These are phyloP conservation scores for Colletotrichum falcatum DNA, from an alignment of 2,329 filamentous ascomycete genomes.

Conservation along the genomic window DNA sequence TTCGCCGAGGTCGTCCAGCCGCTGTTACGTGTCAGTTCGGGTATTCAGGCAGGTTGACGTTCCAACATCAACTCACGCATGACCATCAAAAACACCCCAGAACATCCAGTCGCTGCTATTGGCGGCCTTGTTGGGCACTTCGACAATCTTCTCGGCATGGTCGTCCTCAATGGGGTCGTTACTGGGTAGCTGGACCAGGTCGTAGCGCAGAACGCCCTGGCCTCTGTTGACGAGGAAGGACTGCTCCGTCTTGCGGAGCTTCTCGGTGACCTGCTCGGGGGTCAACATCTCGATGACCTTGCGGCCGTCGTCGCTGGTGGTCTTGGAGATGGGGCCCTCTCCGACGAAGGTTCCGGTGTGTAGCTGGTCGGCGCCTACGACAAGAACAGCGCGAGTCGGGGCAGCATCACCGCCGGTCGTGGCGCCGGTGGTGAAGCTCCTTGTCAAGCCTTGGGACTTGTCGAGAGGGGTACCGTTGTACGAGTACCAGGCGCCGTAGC, in stretches of 20 bases:
- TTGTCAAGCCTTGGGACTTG: constrained; percentile 51
- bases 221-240: constrained; percentile 92
- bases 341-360: constrained; percentile 89
- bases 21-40: constrained; percentile 57
- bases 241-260: constrained; percentile 88
- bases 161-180: constrained; percentile 99
- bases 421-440: constrained; percentile 56
- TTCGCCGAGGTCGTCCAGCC: constrained; percentile 99
- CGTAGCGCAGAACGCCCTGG: constrained; percentile 92
- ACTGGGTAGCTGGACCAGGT: constrained; percentile 92
- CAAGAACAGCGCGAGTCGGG: constrained; percentile 76
- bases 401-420: constrained; percentile 52
- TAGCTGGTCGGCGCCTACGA: constrained; percentile 91
- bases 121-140: constrained; percentile 74
- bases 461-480: constrained; percentile 64
- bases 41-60: neutral
- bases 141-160: constrained; percentile 97
- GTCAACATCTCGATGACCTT: constrained; percentile 96
- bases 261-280: constrained; percentile 91
- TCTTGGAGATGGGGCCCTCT: constrained; percentile 88
- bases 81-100: constrained; percentile 98
- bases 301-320: constrained; percentile 84
- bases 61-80: constrained; percentile 71
- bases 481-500: constrained; percentile 82
- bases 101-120: constrained; percentile 96